Evolutionary conservation across 2,329 filamentous ascomycete species (phyloP), one percentile per base, ranked within the genome.

Genomic region (Fusarium sp.): DNA sequence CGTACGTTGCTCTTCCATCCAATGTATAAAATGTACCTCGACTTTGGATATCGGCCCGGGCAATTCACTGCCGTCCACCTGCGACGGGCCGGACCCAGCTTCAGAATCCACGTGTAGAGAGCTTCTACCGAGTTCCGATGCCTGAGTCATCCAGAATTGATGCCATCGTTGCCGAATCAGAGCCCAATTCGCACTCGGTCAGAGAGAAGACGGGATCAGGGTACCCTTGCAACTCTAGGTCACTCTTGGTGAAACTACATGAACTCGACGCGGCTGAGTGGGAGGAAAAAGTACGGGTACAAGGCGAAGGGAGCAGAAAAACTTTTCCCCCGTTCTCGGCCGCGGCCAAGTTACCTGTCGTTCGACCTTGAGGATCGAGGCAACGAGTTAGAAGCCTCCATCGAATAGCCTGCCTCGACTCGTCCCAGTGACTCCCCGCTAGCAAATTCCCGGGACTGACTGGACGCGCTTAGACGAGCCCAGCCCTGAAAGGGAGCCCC

Each of bases 51-150:
- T 63, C 61, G 61, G 61, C 65, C 71, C 70, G 45, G 33, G 50
- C 38, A 63, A 54, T 69, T 47, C 64, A 60, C 29, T 61, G 40
- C 65, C 65, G 58, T 66, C 71, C 65, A 66, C 66, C 65, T 64
- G 77, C 77, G 77, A 78, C 74, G 75, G 68, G 68, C 77, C 72
- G 77, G 72, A 74, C 66, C 68, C 75, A 76, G 71, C 63, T 71
- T 66, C 65, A 68, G 64, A 71, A 65, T 35, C 60, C 66, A 73
- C 66, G 65, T 61, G 69, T 70, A 68, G 62, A 75, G 59, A 65
- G 56, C 42, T 33, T 66, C 65, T 63, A 69, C 77, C 77, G 77
- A 79, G 74, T 76, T 79, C 77, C 75, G 75, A 61, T 45, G 58
- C 61, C 50, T 79, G 77, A 78, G 67, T 78, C 77, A 65, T 68